Conservation (phyloP, 2,329 filamentous ascomycete genomes). For the Furcasterigmium furcatum region DNA sequence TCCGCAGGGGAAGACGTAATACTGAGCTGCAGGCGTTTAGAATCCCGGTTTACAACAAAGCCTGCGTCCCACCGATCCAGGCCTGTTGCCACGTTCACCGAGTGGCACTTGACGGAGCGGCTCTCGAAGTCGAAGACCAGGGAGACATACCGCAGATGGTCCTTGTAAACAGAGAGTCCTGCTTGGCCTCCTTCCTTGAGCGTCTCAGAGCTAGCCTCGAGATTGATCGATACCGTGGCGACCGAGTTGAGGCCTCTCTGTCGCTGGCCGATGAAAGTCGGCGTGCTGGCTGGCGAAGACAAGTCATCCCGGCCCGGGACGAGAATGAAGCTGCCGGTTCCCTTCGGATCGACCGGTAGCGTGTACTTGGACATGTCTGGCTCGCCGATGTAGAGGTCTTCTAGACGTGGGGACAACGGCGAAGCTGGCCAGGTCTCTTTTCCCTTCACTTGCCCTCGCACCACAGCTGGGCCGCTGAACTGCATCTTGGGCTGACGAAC, state of each 20-base stretch:
- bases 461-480: background rate
- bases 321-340: background rate
- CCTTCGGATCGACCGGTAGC: background rate
- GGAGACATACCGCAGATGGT: slow-evolving; percentile 2
- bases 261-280: background rate
- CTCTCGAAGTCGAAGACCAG: background rate
- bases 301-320: background rate
- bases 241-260: background rate
- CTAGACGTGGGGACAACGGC: too few species aligned
- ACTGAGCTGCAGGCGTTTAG: background rate
- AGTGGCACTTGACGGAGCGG: background rate
- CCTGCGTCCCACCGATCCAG: background rate
- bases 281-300: too few species aligned
- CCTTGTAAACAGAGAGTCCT: slow-evolving; percentile 6
- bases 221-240: background rate
- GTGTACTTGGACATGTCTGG: background rate
- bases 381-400: slow-evolving; percentile 2
- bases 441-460: background rate
- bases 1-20: background rate
- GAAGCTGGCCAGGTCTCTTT: background rate
- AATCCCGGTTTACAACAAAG: background rate
- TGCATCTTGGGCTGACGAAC: background rate
- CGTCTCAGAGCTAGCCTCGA: too few species aligned
- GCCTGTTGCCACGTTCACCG: background rate
- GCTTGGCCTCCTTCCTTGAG: background rate